Evolutionary conservation across 352 stramenopile genomes (phyloP).

Genomic region (Aphanomyces cochlioides): DNA sequence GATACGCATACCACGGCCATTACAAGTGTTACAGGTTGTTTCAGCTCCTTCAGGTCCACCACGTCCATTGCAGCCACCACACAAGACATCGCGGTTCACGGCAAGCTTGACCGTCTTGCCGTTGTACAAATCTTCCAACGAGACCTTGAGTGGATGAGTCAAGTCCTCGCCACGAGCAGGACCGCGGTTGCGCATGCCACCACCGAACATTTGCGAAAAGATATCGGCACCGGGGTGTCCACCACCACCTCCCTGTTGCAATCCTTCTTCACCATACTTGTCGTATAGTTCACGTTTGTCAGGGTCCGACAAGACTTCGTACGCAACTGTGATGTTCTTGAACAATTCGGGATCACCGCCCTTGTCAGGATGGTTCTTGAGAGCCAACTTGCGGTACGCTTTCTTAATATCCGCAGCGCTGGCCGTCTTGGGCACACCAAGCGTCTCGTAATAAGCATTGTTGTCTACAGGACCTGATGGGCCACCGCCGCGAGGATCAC

Average conservation of each 20-base stretch:
- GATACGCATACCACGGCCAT: slow-evolving; percentile 92
- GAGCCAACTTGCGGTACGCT: slow-evolving; percentile 83
- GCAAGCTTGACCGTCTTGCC: slow-evolving; percentile 98
- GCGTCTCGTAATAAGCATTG: slow-evolving; percentile 83
- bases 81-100: slow-evolving; percentile 94
- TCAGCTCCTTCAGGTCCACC: slow-evolving; percentile 91
- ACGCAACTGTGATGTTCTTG: slow-evolving; percentile 92
- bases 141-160: slow-evolving; percentile 93
- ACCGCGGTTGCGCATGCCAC: slow-evolving; percentile 60
- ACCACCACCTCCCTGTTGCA: slow-evolving; percentile 86
- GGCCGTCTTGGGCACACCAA: slow-evolving; percentile 82
- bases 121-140: slow-evolving; percentile 98
- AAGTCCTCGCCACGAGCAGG: slow-evolving; percentile 95
- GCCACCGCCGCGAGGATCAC: slow-evolving; percentile 60
- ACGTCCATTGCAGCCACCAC: slow-evolving; percentile 76
- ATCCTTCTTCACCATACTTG: slow-evolving; percentile 96
- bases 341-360: slow-evolving; percentile 96
- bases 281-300: slow-evolving; percentile 88
- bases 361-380: slow-evolving; percentile 98
- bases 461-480: slow-evolving; percentile 70
- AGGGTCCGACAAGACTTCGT: slow-evolving; percentile 95
- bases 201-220: slow-evolving; percentile 97
- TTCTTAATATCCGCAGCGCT: slow-evolving; percentile 86
- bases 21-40: slow-evolving; percentile 91
- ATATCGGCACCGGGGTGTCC: slow-evolving; percentile 83